Conservation (phyloP, 441 rosid species). For the Adansonia rubrostipa region DNA sequence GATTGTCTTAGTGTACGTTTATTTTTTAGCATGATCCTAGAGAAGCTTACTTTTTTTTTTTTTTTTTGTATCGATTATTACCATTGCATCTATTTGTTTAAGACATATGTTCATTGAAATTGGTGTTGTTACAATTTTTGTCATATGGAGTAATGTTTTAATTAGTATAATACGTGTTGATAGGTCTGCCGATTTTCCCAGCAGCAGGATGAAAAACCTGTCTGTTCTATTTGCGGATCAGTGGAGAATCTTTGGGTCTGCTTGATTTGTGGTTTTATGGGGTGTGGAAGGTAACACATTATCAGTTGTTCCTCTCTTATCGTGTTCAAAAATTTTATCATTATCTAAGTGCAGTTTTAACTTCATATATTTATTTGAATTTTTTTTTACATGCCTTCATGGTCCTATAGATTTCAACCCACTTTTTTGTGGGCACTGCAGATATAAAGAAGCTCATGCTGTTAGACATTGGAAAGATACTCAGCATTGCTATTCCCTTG, state of each 20-base stretch:
- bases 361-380: neutral
- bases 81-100: conserved; percentile 7
- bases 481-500: conserved; percentile 84
- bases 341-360: neutral
- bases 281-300: conserved; percentile 83
- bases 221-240: conserved; percentile 82
- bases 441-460: conserved; percentile 92
- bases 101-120: neutral
- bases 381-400: neutral
- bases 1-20: neutral
- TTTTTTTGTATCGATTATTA: neutral
- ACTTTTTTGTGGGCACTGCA: conserved; percentile 30
- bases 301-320: neutral
- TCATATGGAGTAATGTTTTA: neutral
- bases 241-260: conserved; percentile 87
- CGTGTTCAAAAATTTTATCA: neutral
- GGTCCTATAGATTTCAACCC: conserved; percentile 28
- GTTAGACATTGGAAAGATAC: conserved; percentile 89
- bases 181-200: conserved; percentile 94
- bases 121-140: neutral
- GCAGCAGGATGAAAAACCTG: conserved; percentile 77
- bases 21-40: neutral
- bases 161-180: conserved; percentile 18
- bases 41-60: neutral
- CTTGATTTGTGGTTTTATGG: conserved; percentile 88